Evolutionary conservation across 305 asterid species (phyloP), one percentile per base, ranked within the genome.

Genomic region (Fraxinus floribunda): DNA sequence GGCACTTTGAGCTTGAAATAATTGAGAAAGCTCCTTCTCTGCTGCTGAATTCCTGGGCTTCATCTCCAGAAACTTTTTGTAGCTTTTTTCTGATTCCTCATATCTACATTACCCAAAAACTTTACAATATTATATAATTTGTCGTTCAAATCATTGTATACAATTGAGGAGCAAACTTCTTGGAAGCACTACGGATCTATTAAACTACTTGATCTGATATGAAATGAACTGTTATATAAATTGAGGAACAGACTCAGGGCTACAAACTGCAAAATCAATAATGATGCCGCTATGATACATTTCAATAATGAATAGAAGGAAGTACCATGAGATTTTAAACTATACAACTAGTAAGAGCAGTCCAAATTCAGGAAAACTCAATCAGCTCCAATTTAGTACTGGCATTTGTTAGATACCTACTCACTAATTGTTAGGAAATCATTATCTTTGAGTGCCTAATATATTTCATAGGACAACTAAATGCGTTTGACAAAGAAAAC

Each of bases 1-100:
- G 81, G 99, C 92, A 86, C 83, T 88, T 87, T 82, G 91, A 82
- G 99, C 95, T 85, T 94, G 99, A 83, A 83, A 83, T 84, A 90
- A 84, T 83, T 95, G 98, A 75, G 96, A 90, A 74, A 95, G 97
- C 90, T 94, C 99, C 91, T 94, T 95, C 77, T 91, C 97, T 79
- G 91, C 88, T 10, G 89, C 97, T 15, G 93, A 86, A 87, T 90
- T 89, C 79, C 88, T 87, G 32, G 97, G 93, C 87, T 95, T 93
- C 92, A 90, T 83, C 92, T 93, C 97, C 90, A 93, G 86, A 84
- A 91, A 91, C 83, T 78, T 92, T 78, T 90, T 91, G 93, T 94
- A 95, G 88, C 89, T 92, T 89, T 79, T 84, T 86, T 93, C 99
- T 0, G 98, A 91, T 83, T 95, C 99, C 85, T 92, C 95, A 79